Conservation (phyloP, 495 filamentous ascomycete species). For the Pyrenula massariospora region DNA sequence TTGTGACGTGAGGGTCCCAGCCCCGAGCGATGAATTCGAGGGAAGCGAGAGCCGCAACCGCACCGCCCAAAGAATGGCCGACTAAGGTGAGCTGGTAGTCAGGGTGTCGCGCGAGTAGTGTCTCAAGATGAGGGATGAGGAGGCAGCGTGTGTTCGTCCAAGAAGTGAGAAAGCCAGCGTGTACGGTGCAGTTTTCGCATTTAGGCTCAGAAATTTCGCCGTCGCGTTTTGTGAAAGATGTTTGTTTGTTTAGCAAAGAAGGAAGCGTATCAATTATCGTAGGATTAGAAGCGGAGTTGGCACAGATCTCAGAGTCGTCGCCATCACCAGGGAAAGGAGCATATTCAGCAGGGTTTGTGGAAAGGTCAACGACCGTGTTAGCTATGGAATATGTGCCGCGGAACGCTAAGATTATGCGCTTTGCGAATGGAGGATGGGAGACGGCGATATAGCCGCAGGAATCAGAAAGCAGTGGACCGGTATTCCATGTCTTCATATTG, state of each 20-base stretch:
- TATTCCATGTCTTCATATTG: constrained; percentile 64
- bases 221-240: not conserved
- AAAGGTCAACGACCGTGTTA: constrained; percentile 81
- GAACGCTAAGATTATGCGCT: constrained; percentile 79
- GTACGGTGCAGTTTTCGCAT: constrained; percentile 81
- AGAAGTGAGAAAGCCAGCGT: constrained; percentile 75
- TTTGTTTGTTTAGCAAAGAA: not conserved
- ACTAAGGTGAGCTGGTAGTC: constrained; percentile 65
- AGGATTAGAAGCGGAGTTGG: not conserved
- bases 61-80: constrained; percentile 87
- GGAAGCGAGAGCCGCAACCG: constrained; percentile 77
- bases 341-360: constrained; percentile 79
- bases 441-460: constrained; percentile 90
- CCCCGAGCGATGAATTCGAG: constrained; percentile 60
- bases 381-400: constrained; percentile 87
- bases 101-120: constrained; percentile 45
- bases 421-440: constrained; percentile 48
- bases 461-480: constrained; percentile 74
- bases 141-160: constrained; percentile 61
- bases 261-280: not conserved
- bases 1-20: constrained; percentile 68
- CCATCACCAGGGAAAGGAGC: constrained; percentile 64
- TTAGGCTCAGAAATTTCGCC: constrained; percentile 8
- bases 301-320: constrained; percentile 6
- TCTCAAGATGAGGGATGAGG: constrained; percentile 48